Evolutionary conservation across 352 stramenopile species (phyloP).

Genomic region (Achlya hypogyna): DNA sequence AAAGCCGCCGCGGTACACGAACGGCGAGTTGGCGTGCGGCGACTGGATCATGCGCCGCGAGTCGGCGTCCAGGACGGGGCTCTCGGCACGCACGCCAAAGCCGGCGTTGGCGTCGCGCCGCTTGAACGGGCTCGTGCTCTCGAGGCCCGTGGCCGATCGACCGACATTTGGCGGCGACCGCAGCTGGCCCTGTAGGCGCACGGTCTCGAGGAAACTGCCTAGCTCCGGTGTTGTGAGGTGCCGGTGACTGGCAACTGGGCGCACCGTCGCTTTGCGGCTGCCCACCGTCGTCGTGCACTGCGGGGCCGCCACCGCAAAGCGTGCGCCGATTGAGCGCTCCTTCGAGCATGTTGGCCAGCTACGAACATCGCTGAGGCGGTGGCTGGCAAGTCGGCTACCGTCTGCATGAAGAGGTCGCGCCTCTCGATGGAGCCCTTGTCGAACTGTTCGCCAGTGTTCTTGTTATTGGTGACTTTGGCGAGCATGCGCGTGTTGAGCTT

Average conservation of each 20-base stretch:
- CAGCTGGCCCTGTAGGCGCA: background rate
- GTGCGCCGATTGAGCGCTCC: constrained; percentile 70
- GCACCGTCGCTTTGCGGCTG: constrained; percentile 17
- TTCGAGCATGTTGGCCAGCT: constrained; percentile 58
- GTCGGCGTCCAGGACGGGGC: background rate
- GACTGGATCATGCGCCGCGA: constrained; percentile 30
- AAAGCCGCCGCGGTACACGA: constrained; percentile 48
- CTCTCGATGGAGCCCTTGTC: constrained; percentile 69
- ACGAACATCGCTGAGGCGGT: background rate
- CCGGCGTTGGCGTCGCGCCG: background rate
- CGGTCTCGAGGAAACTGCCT: constrained; percentile 10
- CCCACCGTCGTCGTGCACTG: constrained; percentile 23
- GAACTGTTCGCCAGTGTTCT: constrained; percentile 83
- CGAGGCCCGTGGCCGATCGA: background rate
- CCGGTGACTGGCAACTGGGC: background rate
- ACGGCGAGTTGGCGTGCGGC: constrained; percentile 26
- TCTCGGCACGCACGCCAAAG: background rate
- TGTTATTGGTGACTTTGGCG: constrained; percentile 86
- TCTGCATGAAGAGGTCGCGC: constrained; percentile 72
- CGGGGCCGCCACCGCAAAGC: constrained; percentile 22
- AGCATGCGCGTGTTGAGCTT: constrained; percentile 67
- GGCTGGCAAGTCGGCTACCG: constrained; percentile 6
- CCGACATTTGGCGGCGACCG: constrained; percentile 2
- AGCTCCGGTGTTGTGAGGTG: background rate
- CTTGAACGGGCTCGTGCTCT: background rate